Evolutionary conservation across 805 yeast genomes (phyloP).

Genomic region (Zygotorulaspora florentina): DNA sequence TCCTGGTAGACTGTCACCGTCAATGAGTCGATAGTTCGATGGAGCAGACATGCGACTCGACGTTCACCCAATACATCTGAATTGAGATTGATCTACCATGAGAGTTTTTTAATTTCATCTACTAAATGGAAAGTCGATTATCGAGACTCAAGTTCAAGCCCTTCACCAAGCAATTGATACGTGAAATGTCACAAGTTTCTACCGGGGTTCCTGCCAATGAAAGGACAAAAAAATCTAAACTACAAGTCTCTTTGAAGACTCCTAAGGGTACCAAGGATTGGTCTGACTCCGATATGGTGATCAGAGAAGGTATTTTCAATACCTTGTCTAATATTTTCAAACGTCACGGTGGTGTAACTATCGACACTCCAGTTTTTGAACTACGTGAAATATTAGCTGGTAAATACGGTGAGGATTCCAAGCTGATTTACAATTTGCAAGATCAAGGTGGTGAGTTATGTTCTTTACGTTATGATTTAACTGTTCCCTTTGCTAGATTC

Average conservation of each 20-base stretch:
- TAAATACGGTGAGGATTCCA: slow-evolving; percentile 97
- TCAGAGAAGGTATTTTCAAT: slow-evolving; percentile 81
- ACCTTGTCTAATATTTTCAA: slow-evolving; percentile 73
- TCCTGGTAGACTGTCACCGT: not conserved
- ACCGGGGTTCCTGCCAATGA: slow-evolving; percentile 17
- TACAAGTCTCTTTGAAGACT: slow-evolving; percentile 76
- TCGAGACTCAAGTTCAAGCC: slow-evolving; percentile 1
- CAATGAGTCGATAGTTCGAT: not conserved
- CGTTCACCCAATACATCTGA: not conserved
- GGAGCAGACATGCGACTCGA: not conserved
- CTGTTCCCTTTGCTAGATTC: slow-evolving; percentile 97
- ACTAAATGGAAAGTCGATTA: slow-evolving; percentile 10
- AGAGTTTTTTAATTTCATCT: not conserved
- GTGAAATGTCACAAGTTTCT: slow-evolving; percentile 19
- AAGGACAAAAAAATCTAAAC: slow-evolving; percentile 42
- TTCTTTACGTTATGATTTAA: slow-evolving; percentile 90
- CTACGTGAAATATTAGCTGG: slow-evolving; percentile 93
- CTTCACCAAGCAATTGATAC: slow-evolving; percentile 5
- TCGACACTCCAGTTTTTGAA: slow-evolving; percentile 98
- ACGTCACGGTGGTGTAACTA: slow-evolving; percentile 96
- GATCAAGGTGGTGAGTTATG: slow-evolving; percentile 99
- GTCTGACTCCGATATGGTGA: slow-evolving; percentile 97
- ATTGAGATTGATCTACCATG: not conserved
- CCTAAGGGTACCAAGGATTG: slow-evolving; percentile 98
- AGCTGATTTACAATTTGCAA: slow-evolving; percentile 89